These are phyloP conservation scores for Claviceps quebecensis DNA, from an alignment of 2,329 filamentous ascomycete genomes.

Conservation along the genomic window DNA sequence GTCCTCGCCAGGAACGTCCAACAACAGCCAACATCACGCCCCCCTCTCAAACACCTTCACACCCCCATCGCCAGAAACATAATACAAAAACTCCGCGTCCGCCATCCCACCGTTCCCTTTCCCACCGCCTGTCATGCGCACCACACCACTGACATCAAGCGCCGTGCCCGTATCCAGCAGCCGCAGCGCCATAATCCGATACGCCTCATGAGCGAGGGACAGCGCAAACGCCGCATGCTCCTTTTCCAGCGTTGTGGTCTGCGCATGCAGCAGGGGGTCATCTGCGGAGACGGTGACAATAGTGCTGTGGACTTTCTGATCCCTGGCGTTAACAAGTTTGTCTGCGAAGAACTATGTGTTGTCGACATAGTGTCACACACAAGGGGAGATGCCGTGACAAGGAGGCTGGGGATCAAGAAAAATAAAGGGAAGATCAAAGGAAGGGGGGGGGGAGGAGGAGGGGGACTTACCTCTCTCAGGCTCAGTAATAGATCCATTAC, in stretches of 20 bases:
- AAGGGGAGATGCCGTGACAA: too few relatives aligned
- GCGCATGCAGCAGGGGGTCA: conserved; percentile 49
- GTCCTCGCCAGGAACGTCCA: too few relatives aligned
- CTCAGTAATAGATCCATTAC: conserved; percentile 43
- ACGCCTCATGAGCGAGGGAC: conserved; percentile 59
- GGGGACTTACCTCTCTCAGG: conserved; percentile 45
- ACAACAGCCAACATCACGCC: conserved; percentile 9
- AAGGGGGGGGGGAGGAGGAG: background rate
- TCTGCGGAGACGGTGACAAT: conserved; percentile 61
- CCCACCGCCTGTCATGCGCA: conserved; percentile 55
- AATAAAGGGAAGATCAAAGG: background rate
- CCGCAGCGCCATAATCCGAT: conserved; percentile 56
- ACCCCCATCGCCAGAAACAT: conserved; percentile 62
- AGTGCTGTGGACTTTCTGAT: conserved; percentile 47
- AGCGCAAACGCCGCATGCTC: conserved; percentile 59
- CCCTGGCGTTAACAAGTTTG: too few relatives aligned
- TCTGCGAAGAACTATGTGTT: too few relatives aligned
- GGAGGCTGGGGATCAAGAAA: background rate
- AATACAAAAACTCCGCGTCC: conserved; percentile 61
- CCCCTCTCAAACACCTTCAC: conserved; percentile 79
- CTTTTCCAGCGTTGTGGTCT: conserved; percentile 51
- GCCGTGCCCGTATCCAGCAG: conserved; percentile 79
- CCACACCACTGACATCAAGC: conserved; percentile 76
- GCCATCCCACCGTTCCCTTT: conserved; percentile 12
- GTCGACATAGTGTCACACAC: too few relatives aligned